phyloP scores from a whole-genome alignment of 2,329 filamentous ascomycete genomes.

The Furcasterigmium furcatum region DNA sequence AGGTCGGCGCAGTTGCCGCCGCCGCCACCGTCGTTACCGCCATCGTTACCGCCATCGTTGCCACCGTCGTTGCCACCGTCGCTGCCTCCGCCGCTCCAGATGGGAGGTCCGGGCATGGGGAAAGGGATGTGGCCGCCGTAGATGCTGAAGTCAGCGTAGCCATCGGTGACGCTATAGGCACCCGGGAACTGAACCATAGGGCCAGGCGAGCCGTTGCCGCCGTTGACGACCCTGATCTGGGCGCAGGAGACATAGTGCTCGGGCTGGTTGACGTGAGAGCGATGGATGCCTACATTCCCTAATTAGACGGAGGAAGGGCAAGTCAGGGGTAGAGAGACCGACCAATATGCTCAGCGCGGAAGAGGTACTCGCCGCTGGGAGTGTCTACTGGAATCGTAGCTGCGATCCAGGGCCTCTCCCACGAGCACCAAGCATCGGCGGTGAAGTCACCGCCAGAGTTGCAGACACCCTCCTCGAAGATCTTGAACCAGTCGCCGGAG shows the following conservation, averaged over 20 bases:
- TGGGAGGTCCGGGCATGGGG: slow-evolving; percentile 3
- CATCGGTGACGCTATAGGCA: slow-evolving; percentile 19
- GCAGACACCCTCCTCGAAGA: slow-evolving; percentile 17
- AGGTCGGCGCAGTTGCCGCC: not conserved
- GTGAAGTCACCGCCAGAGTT: slow-evolving; percentile 14
- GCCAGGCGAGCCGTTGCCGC: slow-evolving; percentile 12
- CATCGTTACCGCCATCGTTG: too few species aligned
- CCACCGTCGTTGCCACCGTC: not conserved
- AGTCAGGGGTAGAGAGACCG: too few species aligned
- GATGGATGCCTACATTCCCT: slow-evolving; percentile 9
- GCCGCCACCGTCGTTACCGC: too few species aligned
- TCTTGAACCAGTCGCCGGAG: slow-evolving; percentile 21
- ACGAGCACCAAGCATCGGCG: slow-evolving; percentile 17
- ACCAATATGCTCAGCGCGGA: slow-evolving; percentile 30
- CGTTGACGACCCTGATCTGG: slow-evolving; percentile 14
- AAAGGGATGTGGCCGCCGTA: slow-evolving; percentile 12
- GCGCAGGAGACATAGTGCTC: slow-evolving; percentile 13
- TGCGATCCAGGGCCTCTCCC: slow-evolving; percentile 18
- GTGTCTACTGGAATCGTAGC: slow-evolving; percentile 27
- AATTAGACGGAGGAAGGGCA: too few species aligned
- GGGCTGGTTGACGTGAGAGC: slow-evolving; percentile 16
- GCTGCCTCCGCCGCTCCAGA: slow-evolving; percentile 4
- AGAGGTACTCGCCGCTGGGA: slow-evolving; percentile 31
- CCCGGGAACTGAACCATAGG: slow-evolving; percentile 24
- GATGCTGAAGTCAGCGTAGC: slow-evolving; percentile 16